A percentile compares a stretch with the other conserved stretches of the same genome.
phyloP scores from a whole-genome alignment of 2,329 filamentous ascomycete genomes.

The Hypoxylon sp. region DNA sequence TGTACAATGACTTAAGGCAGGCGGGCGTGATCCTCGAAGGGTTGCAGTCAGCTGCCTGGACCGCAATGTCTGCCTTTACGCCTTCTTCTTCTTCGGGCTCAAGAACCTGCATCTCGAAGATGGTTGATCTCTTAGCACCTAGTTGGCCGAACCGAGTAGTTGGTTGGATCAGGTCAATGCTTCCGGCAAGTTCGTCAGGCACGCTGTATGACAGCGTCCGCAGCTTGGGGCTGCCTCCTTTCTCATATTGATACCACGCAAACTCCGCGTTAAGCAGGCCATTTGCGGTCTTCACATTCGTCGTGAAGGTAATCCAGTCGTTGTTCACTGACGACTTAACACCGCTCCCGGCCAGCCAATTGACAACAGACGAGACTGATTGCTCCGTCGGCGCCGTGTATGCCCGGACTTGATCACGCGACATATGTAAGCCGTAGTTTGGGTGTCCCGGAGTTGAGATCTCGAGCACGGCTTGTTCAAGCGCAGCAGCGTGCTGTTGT shows the following conservation, averaged over 20 bases:
- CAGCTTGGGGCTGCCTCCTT: conserved; percentile 58
- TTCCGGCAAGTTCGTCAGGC: conserved; percentile 55
- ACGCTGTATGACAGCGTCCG: conserved; percentile 56
- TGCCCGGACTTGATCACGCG: conserved; percentile 63
- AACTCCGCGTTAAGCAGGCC: conserved; percentile 65
- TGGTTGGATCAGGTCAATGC: conserved; percentile 65
- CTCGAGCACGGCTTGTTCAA: conserved; percentile 63
- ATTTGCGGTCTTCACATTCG: conserved; percentile 60
- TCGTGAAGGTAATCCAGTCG: conserved; percentile 60
- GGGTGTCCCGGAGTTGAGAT: conserved; percentile 64
- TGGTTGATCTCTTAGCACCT: conserved; percentile 53
- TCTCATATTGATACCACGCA: conserved; percentile 59
- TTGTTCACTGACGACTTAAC: conserved; percentile 56
- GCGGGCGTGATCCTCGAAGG: conserved; percentile 58
- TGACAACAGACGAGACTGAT: conserved; percentile 58
- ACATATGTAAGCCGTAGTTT: conserved; percentile 65
- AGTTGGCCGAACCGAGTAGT: conserved; percentile 65
- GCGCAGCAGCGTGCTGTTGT: conserved; percentile 50
- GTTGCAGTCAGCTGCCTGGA: conserved; percentile 56
- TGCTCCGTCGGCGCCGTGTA: conserved; percentile 62
- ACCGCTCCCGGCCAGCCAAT: conserved; percentile 62
- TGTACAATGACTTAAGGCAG: conserved; percentile 63
- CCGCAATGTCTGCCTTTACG: conserved; percentile 31
- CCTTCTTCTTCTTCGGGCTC: conserved; percentile 44
- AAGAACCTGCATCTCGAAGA: conserved; percentile 51